Evolutionary conservation across 2,329 filamentous ascomycete species (phyloP), one percentile per base, ranked within the genome.

Genomic region (Pochonia chlamydosporia): DNA sequence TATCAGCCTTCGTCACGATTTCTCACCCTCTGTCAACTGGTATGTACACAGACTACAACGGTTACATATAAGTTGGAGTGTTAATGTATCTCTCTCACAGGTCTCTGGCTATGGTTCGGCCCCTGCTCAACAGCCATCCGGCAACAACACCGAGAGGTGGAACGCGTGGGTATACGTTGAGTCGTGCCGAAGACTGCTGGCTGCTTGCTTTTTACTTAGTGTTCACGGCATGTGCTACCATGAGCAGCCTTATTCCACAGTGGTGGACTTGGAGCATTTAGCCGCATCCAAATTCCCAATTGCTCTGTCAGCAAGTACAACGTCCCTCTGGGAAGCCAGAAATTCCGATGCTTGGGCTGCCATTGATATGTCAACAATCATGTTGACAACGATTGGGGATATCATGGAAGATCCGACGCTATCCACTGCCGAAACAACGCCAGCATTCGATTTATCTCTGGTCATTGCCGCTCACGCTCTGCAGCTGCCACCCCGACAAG

Each of bases 171-270:
- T 81, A 35, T 63, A 73, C 40, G 60, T 63, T 43, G 79, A 83
- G 61, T 67, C 74, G 7, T 68, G 66, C 46, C 73, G 76, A 47
- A 73, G 79, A 36, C 67, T 82, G 24, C 63, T 80, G n/a, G 67
- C 74, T 28, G 73, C 72, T 13, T 82, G 76, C 62, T 79, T 81
- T 59, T 62, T 79, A 45, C 64, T 79, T 47, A 79, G 82, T 57
- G 67, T 74, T 6, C 78, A 81, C 50, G 71, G 75, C 56, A 72
- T 75, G 51, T 65, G 74, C 51, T 81, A 78, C 54, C 69, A 76
- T 44, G 74, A 82, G 59, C 74, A 76, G 52, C 67, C 65, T 16
- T 62, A 64, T 31, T 61, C 63, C 23, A 37, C 48, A 2, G 46
- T 58, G 10, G 58, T 62, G 26, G 66, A 65, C 37, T 62, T 72